Evolutionary conservation across 176 grass and related monocot genomes (phyloP), one percentile per base, ranked within the genome.

Genomic region (Bonia amplexicaulis): DNA sequence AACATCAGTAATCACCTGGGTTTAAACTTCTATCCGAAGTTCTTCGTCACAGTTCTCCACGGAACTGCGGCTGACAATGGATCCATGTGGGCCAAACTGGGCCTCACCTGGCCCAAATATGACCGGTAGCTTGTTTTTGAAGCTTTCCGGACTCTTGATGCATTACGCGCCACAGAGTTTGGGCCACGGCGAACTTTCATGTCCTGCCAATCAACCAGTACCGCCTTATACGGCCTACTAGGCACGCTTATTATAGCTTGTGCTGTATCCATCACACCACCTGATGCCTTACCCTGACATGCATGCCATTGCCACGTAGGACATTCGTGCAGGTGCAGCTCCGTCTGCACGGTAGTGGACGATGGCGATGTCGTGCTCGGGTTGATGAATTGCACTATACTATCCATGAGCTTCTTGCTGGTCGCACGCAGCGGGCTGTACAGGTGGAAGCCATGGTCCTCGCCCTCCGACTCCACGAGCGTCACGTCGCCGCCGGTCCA

Each of bases 381-480:
- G 52, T 77, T 77, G n/a, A 77, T 77, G 74, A 77, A 77, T 14
- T 60, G 35, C 53, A 25, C 74, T 13, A 77, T 42, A 4, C 39
- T 57, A 37, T 40, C 19, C 20, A 77, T 57, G 20, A 77, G 54
- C 12, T 2, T n/a, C 26, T 7, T 16, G 17, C 31, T 22, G 1
- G 17, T 58, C 2, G 73, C 52, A 0, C 73, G 52, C 19, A 39
- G 73, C 31, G 73, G 73, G 19, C 19, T 7, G 53, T 69, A 58
- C 31, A 76, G 73, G 52, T 76, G 73, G 12, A 76, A 76, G 52
- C 52, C 73, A 13, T 76, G 73, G 52, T 76, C 73, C 33, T 58
- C 73, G 33, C 73, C 31, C 11, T 55, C 73, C 6, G 73, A 76
- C 53, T 76, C 73, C 0, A 76, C 51, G 11, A 76, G 0, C 52